Evolutionary conservation across 2,329 filamentous ascomycete genomes (phyloP).

Genomic region (Xylaria sp.): DNA sequence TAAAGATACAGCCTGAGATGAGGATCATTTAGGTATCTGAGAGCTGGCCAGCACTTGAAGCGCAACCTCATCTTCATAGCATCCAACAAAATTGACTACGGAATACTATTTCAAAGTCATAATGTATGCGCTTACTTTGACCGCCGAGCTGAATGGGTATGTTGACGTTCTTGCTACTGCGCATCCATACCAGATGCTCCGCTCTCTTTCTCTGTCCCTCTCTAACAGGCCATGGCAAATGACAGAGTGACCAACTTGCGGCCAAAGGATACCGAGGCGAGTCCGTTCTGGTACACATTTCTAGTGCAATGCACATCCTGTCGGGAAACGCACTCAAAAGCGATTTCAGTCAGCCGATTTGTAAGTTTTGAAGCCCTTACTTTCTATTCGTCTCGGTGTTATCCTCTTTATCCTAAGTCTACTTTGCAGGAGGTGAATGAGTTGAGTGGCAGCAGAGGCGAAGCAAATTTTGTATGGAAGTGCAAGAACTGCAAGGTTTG

Average conservation of each 20-base stretch:
- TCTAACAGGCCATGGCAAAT: slow-evolving; percentile 25
- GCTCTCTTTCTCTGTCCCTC: too few relatives aligned
- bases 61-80: neutral
- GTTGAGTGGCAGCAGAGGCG: slow-evolving; percentile 89
- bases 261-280: slow-evolving; percentile 81
- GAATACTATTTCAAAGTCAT: slow-evolving; percentile 32
- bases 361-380: slow-evolving; percentile 62
- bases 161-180: slow-evolving; percentile 34
- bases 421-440: slow-evolving; percentile 82
- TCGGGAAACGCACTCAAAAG: slow-evolving; percentile 87
- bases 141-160: slow-evolving; percentile 76
- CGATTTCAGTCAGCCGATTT: slow-evolving; percentile 87
- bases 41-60: neutral
- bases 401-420: slow-evolving; percentile 24
- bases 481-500: slow-evolving; percentile 96
- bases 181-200: neutral
- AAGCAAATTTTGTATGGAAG: slow-evolving; percentile 99
- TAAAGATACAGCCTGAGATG: too few relatives aligned
- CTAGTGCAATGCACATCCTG: slow-evolving; percentile 99
- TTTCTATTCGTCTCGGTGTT: neutral
- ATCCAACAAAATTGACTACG: neutral
- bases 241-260: slow-evolving; percentile 87
- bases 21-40: neutral
- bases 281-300: slow-evolving; percentile 96
- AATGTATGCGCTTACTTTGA: slow-evolving; percentile 75